Evolutionary conservation across 2,329 filamentous ascomycete species (phyloP).

Genomic region (Trichoderma simmonsii): DNA sequence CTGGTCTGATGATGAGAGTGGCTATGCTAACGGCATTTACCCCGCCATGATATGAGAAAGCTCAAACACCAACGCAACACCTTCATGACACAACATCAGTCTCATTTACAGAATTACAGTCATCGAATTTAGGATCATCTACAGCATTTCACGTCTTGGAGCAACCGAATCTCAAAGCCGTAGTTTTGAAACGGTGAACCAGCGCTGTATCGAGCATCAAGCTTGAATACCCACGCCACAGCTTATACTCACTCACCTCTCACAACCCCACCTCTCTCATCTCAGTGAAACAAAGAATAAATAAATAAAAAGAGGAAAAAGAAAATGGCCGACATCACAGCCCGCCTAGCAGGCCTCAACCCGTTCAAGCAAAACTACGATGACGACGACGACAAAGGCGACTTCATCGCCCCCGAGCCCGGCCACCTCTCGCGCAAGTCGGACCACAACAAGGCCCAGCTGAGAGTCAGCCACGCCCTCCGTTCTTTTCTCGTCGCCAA

Average conservation of each 20-base stretch:
- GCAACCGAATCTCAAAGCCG: background rate
- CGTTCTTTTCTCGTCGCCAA: slow-evolving; percentile 54
- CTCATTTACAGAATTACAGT: background rate
- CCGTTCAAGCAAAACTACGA: slow-evolving; percentile 29
- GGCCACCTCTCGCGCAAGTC: slow-evolving; percentile 51
- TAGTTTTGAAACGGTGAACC: background rate
- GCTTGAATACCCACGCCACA: background rate
- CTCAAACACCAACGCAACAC: background rate
- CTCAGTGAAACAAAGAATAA: background rate
- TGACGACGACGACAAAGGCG: slow-evolving; percentile 36
- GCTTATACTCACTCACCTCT: background rate
- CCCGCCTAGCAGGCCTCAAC: slow-evolving; percentile 31
- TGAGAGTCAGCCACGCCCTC: slow-evolving; percentile 58
- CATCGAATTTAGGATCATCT: background rate
- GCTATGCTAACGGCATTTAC: slow-evolving; percentile 9
- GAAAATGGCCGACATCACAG: slow-evolving; percentile 25
- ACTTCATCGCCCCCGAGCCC: slow-evolving; percentile 48
- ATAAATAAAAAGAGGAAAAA: background rate
- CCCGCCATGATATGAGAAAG: background rate
- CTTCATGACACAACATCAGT: background rate
- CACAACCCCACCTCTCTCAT: background rate
- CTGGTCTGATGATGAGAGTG: slow-evolving; percentile 14
- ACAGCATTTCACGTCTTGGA: background rate
- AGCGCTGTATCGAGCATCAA: background rate
- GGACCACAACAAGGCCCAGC: slow-evolving; percentile 49